Conservation (phyloP, 176 grass and related monocot species). For the Avena eriantha region DNA sequence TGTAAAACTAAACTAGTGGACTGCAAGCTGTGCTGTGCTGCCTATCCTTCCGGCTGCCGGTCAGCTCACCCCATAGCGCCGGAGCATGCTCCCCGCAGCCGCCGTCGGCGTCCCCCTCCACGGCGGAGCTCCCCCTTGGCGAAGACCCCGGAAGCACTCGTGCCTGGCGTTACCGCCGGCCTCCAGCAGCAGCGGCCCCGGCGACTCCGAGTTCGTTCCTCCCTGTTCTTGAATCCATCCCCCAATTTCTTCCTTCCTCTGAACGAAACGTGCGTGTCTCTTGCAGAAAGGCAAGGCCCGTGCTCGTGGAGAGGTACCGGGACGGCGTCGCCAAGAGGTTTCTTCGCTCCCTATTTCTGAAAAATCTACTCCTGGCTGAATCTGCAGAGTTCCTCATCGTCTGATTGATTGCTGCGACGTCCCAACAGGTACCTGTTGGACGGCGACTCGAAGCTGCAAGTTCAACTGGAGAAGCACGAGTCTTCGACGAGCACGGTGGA, state of each 20-base stretch:
- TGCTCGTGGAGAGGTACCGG: conserved; percentile 77
- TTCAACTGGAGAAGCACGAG: conserved; percentile 48
- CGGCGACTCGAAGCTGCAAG: conserved; percentile 50
- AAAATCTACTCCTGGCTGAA: neutral
- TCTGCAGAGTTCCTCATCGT: neutral
- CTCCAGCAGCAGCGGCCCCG: neutral
- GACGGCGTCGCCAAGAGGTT: conserved; percentile 79
- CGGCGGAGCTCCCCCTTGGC: conserved; percentile 4
- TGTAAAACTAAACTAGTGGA: conserved; percentile 27
- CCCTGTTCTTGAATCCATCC: neutral
- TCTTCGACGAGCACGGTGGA: conserved; percentile 11
- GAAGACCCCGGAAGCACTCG: neutral
- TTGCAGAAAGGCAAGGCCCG: conserved; percentile 49
- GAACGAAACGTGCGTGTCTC: neutral
- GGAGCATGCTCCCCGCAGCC: conserved; percentile 44
- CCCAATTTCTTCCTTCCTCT: neutral
- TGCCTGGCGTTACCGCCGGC: conserved; percentile 20
- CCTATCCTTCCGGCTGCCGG: conserved; percentile 18
- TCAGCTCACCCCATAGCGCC: conserved; percentile 3
- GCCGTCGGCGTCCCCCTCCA: conserved; percentile 11
- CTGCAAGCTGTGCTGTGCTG: neutral
- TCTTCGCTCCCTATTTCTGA: neutral
- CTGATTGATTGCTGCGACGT: neutral
- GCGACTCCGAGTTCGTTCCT: conserved; percentile 40
- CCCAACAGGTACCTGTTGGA: conserved; percentile 64